phyloP scores from a whole-genome alignment of 2,329 filamentous ascomycete species.

The Paramyrothecium sp. region DNA sequence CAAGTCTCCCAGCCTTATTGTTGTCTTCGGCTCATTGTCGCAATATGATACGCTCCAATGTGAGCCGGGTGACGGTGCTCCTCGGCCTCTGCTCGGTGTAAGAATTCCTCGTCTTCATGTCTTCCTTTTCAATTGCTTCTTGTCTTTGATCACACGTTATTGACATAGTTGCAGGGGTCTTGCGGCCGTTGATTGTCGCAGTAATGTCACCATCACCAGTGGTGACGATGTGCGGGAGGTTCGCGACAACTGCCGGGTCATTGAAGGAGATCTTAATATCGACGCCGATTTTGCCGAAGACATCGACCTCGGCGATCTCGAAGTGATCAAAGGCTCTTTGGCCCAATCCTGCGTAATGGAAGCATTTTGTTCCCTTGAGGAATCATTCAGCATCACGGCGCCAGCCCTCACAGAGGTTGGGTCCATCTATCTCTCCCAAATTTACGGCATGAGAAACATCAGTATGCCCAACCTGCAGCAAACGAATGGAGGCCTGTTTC shows the following conservation, averaged over 20 bases:
- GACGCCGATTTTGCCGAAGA: neutral
- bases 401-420: neutral
- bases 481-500: neutral
- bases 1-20: too few relatives aligned
- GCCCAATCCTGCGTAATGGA: neutral
- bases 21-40: too few relatives aligned
- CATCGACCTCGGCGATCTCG: constrained; percentile 1
- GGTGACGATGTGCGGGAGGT: neutral
- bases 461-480: neutral
- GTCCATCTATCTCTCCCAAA: neutral
- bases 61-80: neutral
- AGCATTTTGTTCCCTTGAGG: neutral
- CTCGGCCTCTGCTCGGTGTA: neutral
- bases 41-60: too few relatives aligned
- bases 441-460: neutral
- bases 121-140: neutral
- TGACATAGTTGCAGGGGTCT: neutral
- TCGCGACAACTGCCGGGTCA: neutral
- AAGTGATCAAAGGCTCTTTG: neutral
- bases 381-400: neutral
- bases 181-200: neutral
- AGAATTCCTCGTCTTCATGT: neutral
- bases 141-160: neutral
- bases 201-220: constrained; percentile 1
- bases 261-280: neutral